Evolutionary conservation across 371 early-diverging fungal genomes (phyloP).

Genomic region (Apophysomyces ossiformis): DNA sequence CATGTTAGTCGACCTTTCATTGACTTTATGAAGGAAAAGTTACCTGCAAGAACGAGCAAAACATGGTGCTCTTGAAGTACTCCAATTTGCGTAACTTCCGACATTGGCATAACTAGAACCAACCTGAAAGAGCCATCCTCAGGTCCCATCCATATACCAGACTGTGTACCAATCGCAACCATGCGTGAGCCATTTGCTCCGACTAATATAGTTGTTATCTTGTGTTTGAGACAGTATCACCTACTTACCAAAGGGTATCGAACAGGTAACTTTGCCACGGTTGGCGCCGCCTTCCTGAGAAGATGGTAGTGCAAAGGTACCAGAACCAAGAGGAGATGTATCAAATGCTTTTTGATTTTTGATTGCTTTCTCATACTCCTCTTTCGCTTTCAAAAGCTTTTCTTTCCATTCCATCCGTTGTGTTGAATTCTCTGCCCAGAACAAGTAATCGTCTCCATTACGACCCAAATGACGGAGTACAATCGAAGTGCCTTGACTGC

Average conservation of each 20-base stretch:
- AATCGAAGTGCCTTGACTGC: constrained; percentile 31
- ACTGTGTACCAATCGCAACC: constrained; percentile 82
- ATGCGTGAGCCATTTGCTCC: constrained; percentile 59
- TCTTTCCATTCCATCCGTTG: constrained; percentile 85
- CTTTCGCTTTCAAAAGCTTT: constrained; percentile 75
- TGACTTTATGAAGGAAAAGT: neutral
- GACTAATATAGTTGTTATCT: constrained; percentile 20
- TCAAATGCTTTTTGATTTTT: constrained; percentile 67
- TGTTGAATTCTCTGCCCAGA: constrained; percentile 75
- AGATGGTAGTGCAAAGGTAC: constrained; percentile 47
- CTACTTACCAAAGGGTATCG: constrained; percentile 64
- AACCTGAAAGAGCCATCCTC: constrained; percentile 48
- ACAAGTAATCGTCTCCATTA: constrained; percentile 66
- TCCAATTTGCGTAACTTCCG: constrained; percentile 46
- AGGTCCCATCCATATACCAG: constrained; percentile 69
- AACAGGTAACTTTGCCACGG: constrained; percentile 69
- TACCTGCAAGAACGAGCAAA: constrained; percentile 43
- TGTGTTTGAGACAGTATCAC: neutral
- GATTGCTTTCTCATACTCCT: constrained; percentile 40
- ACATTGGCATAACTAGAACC: constrained; percentile 30
- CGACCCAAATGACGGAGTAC: constrained; percentile 72
- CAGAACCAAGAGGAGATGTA: neutral
- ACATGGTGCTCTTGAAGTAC: constrained; percentile 45
- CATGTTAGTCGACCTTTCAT: neutral
- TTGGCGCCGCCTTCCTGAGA: constrained; percentile 19